Evolutionary conservation across 2,329 filamentous ascomycete genomes (phyloP), one percentile per base, ranked within the genome.

Genomic region (Alternaria triticina): DNA sequence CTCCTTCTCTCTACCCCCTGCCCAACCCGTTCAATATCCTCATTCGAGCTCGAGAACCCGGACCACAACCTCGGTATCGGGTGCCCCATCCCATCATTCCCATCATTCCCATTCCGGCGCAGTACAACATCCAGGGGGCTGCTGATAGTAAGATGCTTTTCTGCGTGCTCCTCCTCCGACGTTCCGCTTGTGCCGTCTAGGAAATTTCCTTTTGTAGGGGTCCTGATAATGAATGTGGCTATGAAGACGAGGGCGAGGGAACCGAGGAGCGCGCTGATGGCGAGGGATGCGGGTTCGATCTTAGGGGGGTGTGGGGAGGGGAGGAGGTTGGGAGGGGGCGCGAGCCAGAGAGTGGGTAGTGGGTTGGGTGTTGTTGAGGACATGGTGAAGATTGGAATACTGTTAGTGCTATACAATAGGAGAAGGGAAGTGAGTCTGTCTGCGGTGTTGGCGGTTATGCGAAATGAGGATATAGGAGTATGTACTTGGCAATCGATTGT

Each of bases 211-310:
- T 9, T 15, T 1, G 3, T 4, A 15, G 30, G 33, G 7, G 7
- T 57, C 23, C 25, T 61, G 17, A 17, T 30, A 9, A 52, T 7
- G n/a, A 51, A 25, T 5, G 36, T 9, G 1, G 5, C 6, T 5
- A 67, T 12, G 15, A 40, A 12, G 12, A 67, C 15, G 12, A 65
- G 8, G 5, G 57, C 25, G 20, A 67, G n/a, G 55, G 17, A 49
- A 4, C 30, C 44, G 8, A 65, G 17, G 22, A 54, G 52, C 20
- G 54, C 55, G 46, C 65, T 62, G 22, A 64, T 40, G 22, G 62
- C 47, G 20, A 64, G 54, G 40, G 62, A 57, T 10, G 43, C 46
- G 4, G 65, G 52, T 15, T 56, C 43, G n/a, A 57, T 28, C 5
- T 22, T 15, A 12, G 36, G 25, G 1, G 44, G 12, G 30, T 57